Conservation (phyloP, 2,329 filamentous ascomycete species). For the Alternaria viburni region DNA sequence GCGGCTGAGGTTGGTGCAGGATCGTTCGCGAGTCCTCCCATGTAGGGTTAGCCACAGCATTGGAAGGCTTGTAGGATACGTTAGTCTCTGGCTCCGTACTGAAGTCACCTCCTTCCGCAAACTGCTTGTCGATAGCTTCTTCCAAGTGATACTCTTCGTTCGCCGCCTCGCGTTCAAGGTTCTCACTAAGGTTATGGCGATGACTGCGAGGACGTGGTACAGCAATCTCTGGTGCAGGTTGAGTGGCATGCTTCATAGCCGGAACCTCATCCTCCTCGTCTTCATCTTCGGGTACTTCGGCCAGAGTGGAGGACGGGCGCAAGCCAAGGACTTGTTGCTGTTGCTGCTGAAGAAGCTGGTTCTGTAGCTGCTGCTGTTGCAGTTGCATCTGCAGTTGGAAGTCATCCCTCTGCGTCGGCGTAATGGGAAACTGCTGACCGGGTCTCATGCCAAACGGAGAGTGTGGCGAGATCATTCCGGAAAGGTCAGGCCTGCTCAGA, state of each 20-base stretch:
- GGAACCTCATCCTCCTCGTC: constrained; percentile 61
- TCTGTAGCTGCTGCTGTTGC: constrained; percentile 59
- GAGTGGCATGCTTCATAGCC: constrained; percentile 46
- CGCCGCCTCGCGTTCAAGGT: constrained; percentile 82
- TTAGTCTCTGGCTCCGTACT: constrained; percentile 60
- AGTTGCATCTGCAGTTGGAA: constrained; percentile 55
- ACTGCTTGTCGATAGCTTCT: constrained; percentile 76
- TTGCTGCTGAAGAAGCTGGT: constrained; percentile 58
- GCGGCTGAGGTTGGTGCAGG: constrained; percentile 75
- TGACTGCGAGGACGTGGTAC: constrained; percentile 66
- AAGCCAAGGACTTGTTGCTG: constrained; percentile 55
- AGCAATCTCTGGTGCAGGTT: constrained; percentile 60
- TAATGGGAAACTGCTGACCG: constrained; percentile 52
- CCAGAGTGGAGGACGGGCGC: constrained; percentile 59
- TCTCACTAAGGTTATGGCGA: constrained; percentile 76
- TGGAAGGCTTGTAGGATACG: constrained; percentile 34
- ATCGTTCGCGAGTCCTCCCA: constrained; percentile 51
- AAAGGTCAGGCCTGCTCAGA: constrained; percentile 46
- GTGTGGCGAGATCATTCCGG: constrained; percentile 52
- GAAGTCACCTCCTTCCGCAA: constrained; percentile 75
- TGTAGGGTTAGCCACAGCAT: constrained; percentile 32
- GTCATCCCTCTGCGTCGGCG: constrained; percentile 47
- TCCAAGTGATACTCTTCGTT: constrained; percentile 86
- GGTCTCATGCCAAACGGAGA: constrained; percentile 67
- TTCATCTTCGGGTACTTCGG: constrained; percentile 76